A percentile compares a stretch with the other conserved stretches of the same genome.
Evolutionary conservation across 192 early-diverging fungal genomes (phyloP).

Genomic region (Obelidium mucronatum): DNA sequence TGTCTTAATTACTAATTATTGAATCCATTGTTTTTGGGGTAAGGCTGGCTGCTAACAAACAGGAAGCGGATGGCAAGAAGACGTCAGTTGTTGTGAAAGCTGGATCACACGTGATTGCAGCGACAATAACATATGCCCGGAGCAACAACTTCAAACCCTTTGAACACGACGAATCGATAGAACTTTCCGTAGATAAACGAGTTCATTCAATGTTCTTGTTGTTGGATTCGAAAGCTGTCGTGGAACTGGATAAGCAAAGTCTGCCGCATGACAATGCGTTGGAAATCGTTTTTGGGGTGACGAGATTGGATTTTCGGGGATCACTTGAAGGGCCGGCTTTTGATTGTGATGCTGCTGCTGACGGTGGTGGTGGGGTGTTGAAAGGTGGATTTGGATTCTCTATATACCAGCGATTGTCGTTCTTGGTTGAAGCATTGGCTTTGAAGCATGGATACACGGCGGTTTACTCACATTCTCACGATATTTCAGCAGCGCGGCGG

Average conservation of each 20-base stretch:
- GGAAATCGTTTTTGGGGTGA: neutral
- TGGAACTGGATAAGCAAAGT: neutral
- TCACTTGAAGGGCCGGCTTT: neutral
- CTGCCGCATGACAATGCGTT: neutral
- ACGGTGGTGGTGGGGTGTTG: neutral
- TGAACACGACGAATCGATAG: neutral
- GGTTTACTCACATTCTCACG: neutral
- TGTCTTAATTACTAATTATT: too few relatives aligned
- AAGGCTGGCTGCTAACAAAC: neutral
- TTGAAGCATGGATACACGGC: neutral
- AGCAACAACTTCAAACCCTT: neutral
- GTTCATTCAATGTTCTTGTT: neutral
- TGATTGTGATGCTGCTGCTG: neutral
- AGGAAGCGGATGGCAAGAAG: neutral
- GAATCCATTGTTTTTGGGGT: too few relatives aligned
- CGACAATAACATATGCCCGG: neutral
- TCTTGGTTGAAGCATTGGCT: neutral
- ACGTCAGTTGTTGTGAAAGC: conserved; percentile 4
- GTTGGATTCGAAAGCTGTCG: neutral
- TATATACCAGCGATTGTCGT: neutral
- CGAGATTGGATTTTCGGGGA: neutral
- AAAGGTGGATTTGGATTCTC: neutral
- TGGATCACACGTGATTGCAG: neutral
- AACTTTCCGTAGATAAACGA: neutral
- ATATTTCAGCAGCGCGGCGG: neutral